Percentiles rank a stretch among this genome's conserved stretches.
Evolutionary conservation across 495 filamentous ascomycete genomes (phyloP).

Genomic region (Lophiostoma macrostomum): DNA sequence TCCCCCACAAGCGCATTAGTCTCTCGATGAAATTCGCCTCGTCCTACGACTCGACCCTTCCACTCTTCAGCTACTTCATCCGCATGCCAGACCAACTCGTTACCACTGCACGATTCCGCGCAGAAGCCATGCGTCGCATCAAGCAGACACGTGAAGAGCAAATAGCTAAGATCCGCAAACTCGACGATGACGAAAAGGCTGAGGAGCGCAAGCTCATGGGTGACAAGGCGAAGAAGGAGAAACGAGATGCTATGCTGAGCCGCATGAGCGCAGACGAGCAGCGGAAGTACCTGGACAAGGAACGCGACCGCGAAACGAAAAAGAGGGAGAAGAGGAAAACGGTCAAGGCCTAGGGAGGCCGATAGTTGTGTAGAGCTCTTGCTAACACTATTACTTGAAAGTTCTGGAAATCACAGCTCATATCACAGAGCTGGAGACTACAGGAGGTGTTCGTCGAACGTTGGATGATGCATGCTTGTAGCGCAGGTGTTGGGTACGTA

Average conservation of each 20-base stretch:
- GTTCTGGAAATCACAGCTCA: no score
- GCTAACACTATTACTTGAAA: no score
- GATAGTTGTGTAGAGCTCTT: no score
- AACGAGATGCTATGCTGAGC: slow-evolving; percentile 80
- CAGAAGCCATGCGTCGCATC: slow-evolving; percentile 84
- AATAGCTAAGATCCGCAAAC: slow-evolving; percentile 72
- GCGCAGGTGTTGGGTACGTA: no score
- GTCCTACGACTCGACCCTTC: slow-evolving; percentile 62
- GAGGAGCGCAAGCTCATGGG: slow-evolving; percentile 76
- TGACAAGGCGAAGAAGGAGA: slow-evolving; percentile 87
- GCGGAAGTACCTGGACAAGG: slow-evolving; percentile 90
- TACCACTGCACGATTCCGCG: slow-evolving; percentile 73
- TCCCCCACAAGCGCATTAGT: slow-evolving; percentile 80
- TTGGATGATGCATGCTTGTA: no score
- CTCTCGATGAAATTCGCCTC: slow-evolving; percentile 71
- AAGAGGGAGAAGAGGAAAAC: slow-evolving; percentile 41
- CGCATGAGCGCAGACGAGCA: slow-evolving; percentile 88
- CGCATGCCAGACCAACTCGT: slow-evolving; percentile 80
- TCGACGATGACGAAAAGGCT: slow-evolving; percentile 86
- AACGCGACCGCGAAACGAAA: slow-evolving; percentile 76
- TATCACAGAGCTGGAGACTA: no score
- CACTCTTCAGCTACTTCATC: slow-evolving; percentile 79
- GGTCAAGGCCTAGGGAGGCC: slow-evolving; percentile 32
- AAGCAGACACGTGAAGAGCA: slow-evolving; percentile 76
- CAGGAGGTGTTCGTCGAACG: no score